phyloP scores from a whole-genome alignment of 2,329 filamentous ascomycete species.

The Paraphaeosphaeria sporulosa region DNA sequence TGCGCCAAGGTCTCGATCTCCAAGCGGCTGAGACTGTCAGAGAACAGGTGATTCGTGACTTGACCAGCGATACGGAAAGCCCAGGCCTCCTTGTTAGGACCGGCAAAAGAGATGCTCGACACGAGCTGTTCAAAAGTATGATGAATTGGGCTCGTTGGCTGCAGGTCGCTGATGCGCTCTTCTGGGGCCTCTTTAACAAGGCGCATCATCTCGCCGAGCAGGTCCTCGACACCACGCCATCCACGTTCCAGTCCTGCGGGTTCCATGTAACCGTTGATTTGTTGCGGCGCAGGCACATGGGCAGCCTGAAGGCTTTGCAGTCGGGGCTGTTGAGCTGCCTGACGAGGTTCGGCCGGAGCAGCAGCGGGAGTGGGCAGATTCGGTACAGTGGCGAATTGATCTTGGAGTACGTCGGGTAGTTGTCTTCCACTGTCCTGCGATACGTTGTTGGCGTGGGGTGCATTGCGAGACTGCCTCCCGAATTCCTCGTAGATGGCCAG shows the following conservation, averaged over 20 bases:
- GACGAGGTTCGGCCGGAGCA: constrained; percentile 66
- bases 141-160: constrained; percentile 62
- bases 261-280: constrained; percentile 69
- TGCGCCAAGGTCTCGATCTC: constrained; percentile 71
- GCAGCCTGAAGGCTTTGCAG: constrained; percentile 47
- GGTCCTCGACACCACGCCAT: constrained; percentile 60
- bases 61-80: constrained; percentile 64
- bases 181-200: constrained; percentile 64
- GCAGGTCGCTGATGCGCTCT: constrained; percentile 65
- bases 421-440: constrained; percentile 68
- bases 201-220: constrained; percentile 65
- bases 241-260: constrained; percentile 38
- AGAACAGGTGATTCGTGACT: constrained; percentile 64
- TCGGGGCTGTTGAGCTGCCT: constrained; percentile 59
- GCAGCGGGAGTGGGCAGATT: constrained; percentile 70
- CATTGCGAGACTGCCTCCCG: constrained; percentile 79
- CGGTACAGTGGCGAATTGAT: constrained; percentile 66
- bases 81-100: constrained; percentile 63
- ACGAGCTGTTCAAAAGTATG: constrained; percentile 66
- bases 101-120: constrained; percentile 60
- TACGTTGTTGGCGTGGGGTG: constrained; percentile 62
- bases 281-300: constrained; percentile 53
- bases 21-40: constrained; percentile 61
- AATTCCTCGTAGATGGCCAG: constrained; percentile 98
- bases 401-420: constrained; percentile 68